Percentiles rank a stretch among this genome's conserved stretches.
Conservation (phyloP, 2,329 filamentous ascomycete genomes). For the Aspergillus ochraceus region DNA sequence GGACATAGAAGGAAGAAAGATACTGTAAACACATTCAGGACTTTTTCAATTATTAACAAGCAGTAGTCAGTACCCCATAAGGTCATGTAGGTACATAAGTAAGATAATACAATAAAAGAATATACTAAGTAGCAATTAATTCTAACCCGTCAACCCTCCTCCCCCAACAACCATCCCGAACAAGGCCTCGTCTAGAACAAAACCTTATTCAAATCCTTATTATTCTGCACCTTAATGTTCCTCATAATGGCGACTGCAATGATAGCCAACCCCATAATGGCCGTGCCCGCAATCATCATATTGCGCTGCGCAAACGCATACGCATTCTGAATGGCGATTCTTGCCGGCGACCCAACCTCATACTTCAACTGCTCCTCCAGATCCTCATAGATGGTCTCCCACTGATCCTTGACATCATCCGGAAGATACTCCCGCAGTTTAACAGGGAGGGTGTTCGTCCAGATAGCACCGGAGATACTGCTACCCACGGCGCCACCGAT, state of each 20-base stretch:
- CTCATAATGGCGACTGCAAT: slow-evolving; percentile 10
- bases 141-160: too few species aligned
- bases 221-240: slow-evolving; percentile 8
- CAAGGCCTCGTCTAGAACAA: background rate
- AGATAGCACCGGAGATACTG: slow-evolving; percentile 33
- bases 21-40: too few species aligned
- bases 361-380: slow-evolving; percentile 28
- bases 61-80: too few species aligned
- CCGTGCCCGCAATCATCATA: slow-evolving; percentile 36
- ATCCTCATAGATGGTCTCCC: slow-evolving; percentile 12
- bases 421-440: slow-evolving; percentile 43
- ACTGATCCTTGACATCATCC: slow-evolving; percentile 7
- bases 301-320: slow-evolving; percentile 48
- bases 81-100: too few species aligned
- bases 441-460: slow-evolving; percentile 32
- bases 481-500: slow-evolving; percentile 36
- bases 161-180: too few species aligned
- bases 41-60: too few species aligned
- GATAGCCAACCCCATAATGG: slow-evolving; percentile 11
- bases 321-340: slow-evolving; percentile 43
- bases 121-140: too few species aligned
- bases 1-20: too few species aligned
- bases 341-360: slow-evolving; percentile 36
- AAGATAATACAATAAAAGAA: too few species aligned
- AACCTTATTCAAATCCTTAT: background rate